phyloP scores from a whole-genome alignment of 306 rosid species.

The Crotalaria pallida region DNA sequence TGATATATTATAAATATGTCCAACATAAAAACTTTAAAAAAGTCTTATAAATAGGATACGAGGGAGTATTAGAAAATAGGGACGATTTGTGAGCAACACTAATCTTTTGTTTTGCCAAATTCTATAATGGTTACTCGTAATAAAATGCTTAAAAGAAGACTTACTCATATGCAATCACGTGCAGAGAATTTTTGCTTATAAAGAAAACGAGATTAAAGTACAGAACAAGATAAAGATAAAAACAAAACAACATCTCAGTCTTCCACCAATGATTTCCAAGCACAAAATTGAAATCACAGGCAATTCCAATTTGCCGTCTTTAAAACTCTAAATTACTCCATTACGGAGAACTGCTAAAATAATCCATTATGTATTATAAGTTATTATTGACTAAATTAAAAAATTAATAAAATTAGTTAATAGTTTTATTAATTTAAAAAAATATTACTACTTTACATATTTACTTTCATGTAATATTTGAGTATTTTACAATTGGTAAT shows the following conservation, averaged over 20 bases:
- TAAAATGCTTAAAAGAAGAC: not conserved
- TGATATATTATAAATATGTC: too few relatives aligned
- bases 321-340: not conserved
- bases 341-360: too few relatives aligned
- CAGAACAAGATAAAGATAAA: not conserved
- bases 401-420: too few relatives aligned
- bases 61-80: not conserved
- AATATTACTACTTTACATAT: too few relatives aligned
- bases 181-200: not conserved
- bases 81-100: not conserved
- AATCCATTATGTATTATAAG: too few relatives aligned
- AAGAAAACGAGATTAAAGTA: not conserved
- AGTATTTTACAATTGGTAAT: too few relatives aligned
- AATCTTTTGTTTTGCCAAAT: not conserved
- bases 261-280: constrained; percentile 1
- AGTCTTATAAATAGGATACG: too few relatives aligned
- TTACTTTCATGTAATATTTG: too few relatives aligned
- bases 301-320: not conserved
- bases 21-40: too few relatives aligned
- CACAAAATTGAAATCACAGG: not conserved
- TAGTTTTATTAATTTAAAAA: too few relatives aligned
- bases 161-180: not conserved
- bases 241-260: constrained; percentile 22
- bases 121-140: not conserved
- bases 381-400: too few relatives aligned